Base-by-base conservation (phyloP, 805 yeast species). In the Candida corydali region DNA sequence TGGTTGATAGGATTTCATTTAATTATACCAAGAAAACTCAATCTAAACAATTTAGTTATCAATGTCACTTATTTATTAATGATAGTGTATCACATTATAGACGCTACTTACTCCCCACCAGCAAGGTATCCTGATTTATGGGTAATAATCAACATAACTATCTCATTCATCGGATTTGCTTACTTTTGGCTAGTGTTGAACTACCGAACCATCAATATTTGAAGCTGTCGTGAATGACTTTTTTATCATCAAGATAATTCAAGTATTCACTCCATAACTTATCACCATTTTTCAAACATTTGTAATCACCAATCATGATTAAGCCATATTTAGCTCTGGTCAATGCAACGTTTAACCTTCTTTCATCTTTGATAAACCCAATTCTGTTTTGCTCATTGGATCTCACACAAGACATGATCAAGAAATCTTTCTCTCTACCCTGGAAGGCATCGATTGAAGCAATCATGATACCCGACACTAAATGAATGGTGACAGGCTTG, bases 241-340 rank as follows among this genome's bases (percentile, higher is more conserved):
- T 32, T 33, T 65, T 62, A 7, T 41, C 51, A 22, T 59, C 54
- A 34, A 76, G 50, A 41, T 63, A 62, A 1, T 55, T 55, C 33
- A 78, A 57, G 46, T 76, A 75, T 27, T 68, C 69, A 6, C 53
- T 54, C 86, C 85, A 79, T 22, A 75, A 45, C 2, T 48, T 39
- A 40, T 68, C 73, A 5, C 79, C 75, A n/a, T 56, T 55, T 59
- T 11, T 75, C 69, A 46, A 76, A 61, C 60, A 71, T 11, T 48
- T 34, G 8, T 47, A 56, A 44, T 63, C 65, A 17, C 69, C 69
- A 34, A 62, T 47, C 18, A 63, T 40, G 12, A 85, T 70, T 44
- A 87, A 58, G 4, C 96, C 96, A 52, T 77, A 86, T 55, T 75
- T 81, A 17, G 96, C 95, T 60, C 96, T 77, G 1, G 96, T 87